A percentile compares a stretch with the other conserved stretches of the same genome.
phyloP scores from a whole-genome alignment of 1,284 basidiomycete species.

The Coniophora puteana region DNA sequence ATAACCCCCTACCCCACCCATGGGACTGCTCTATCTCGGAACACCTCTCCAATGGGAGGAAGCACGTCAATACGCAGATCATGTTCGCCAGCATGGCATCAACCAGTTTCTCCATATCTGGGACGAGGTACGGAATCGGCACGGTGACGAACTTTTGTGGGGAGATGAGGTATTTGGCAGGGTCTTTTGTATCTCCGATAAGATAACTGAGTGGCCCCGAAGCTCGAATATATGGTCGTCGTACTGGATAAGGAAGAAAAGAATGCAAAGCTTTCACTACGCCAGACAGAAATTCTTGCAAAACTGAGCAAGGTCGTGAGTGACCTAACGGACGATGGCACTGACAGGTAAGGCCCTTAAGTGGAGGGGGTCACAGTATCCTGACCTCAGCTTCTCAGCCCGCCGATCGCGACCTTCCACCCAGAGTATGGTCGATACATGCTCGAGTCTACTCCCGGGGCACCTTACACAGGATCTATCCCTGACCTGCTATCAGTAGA shows the following conservation, averaged over 20 bases:
- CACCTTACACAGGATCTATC: slow-evolving; percentile 87
- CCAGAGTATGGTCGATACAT: slow-evolving; percentile 99
- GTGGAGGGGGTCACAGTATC: slow-evolving; percentile 2
- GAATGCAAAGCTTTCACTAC: slow-evolving; percentile 85
- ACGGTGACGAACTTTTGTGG: slow-evolving; percentile 96
- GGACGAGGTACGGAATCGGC: slow-evolving; percentile 87
- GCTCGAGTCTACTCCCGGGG: slow-evolving; percentile 97
- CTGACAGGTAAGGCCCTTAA: slow-evolving; percentile 46
- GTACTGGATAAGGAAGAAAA: slow-evolving; percentile 77
- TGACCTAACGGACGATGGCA: slow-evolving; percentile 59
- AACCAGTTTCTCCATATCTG: slow-evolving; percentile 94
- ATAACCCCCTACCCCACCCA: too few species aligned
- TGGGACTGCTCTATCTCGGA: slow-evolving; percentile 95
- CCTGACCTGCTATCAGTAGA: slow-evolving; percentile 89
- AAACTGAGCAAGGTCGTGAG: slow-evolving; percentile 73
- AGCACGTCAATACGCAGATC: slow-evolving; percentile 83
- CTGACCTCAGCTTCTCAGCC: slow-evolving; percentile 37
- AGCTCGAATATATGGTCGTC: slow-evolving; percentile 98
- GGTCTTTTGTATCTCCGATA: not conserved
- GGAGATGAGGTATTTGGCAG: slow-evolving; percentile 82
- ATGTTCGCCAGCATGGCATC: slow-evolving; percentile 92
- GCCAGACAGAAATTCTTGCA: slow-evolving; percentile 91
- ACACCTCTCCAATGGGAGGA: slow-evolving; percentile 94
- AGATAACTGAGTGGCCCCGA: slow-evolving; percentile 9
- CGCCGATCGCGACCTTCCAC: slow-evolving; percentile 89